Evolutionary conservation across 2,329 filamentous ascomycete species (phyloP).

Genomic region (Fusarium nelsonii): DNA sequence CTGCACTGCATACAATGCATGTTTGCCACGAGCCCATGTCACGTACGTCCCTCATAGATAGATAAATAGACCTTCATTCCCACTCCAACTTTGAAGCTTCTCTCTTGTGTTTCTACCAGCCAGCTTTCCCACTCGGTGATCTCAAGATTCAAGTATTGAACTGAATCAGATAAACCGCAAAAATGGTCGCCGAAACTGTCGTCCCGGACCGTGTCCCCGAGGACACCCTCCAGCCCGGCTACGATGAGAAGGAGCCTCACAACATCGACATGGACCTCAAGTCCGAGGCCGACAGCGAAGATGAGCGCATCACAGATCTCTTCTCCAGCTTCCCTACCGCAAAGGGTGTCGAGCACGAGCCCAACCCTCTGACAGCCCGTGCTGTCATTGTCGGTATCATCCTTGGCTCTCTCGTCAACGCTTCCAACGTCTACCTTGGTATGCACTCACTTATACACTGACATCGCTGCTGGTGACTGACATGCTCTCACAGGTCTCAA

Average conservation of each 20-base stretch:
- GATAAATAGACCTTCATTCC: slow-evolving; percentile 30
- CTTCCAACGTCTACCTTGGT: slow-evolving; percentile 73
- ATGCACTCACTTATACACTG: slow-evolving; percentile 21
- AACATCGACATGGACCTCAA: slow-evolving; percentile 46
- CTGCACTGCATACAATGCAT: not conserved
- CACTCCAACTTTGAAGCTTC: not conserved
- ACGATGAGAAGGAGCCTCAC: slow-evolving; percentile 45
- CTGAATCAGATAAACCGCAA: slow-evolving; percentile 3
- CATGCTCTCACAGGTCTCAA: slow-evolving; percentile 56
- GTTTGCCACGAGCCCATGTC: not conserved
- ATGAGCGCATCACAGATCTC: slow-evolving; percentile 52
- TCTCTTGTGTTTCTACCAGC: not conserved
- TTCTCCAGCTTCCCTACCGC: slow-evolving; percentile 58
- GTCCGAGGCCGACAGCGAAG: slow-evolving; percentile 44
- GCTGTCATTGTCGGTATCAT: slow-evolving; percentile 67
- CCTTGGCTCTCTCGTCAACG: slow-evolving; percentile 70
- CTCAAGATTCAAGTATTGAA: slow-evolving; percentile 10
- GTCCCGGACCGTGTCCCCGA: slow-evolving; percentile 33
- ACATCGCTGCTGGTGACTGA: not conserved
- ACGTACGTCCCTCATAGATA: not conserved
- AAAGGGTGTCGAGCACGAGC: slow-evolving; percentile 58
- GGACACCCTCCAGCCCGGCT: slow-evolving; percentile 32
- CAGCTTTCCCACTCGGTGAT: not conserved
- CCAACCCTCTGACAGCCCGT: slow-evolving; percentile 65
- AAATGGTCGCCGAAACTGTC: slow-evolving; percentile 39